Evolutionary conservation across 768 basidiomycete genomes (phyloP).

Genomic region (Boletus barrowsii): DNA sequence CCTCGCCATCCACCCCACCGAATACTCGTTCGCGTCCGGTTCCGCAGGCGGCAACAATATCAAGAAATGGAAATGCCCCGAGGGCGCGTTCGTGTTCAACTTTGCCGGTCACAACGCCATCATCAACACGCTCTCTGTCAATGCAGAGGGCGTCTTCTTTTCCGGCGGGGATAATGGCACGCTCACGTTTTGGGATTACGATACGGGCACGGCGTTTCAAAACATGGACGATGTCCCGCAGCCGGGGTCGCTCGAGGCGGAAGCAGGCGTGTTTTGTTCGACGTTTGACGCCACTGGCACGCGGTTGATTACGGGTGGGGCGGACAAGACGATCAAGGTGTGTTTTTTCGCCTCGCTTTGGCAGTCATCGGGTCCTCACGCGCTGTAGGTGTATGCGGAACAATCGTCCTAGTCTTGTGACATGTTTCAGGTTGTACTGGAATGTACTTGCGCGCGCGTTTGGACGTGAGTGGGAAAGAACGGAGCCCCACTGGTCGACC

Average conservation of each 20-base stretch:
- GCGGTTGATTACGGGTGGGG: conserved; percentile 90
- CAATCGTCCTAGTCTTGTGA: conserved; percentile 40
- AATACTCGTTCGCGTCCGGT: conserved; percentile 94
- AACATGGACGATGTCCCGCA: conserved; percentile 92
- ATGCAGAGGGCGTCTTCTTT: conserved; percentile 94
- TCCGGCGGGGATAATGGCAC: conserved; percentile 95
- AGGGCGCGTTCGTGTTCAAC: conserved; percentile 94
- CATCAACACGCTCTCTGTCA: conserved; percentile 93
- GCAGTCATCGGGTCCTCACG: neutral
- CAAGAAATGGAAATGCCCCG: conserved; percentile 99
- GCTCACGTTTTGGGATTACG: conserved; percentile 91
- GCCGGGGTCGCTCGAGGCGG: conserved; percentile 96
- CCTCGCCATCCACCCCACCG: conserved; percentile 91
- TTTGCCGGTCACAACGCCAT: conserved; percentile 96
- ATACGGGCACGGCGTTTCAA: conserved; percentile 93
- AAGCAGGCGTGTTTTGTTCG: conserved; percentile 94
- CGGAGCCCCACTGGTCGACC: neutral
- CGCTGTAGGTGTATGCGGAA: conserved; percentile 59
- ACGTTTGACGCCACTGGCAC: conserved; percentile 97
- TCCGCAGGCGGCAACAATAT: conserved; percentile 99
- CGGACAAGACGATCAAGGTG: conserved; percentile 99
- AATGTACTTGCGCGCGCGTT: too few relatives aligned
- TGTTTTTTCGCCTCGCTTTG: conserved; percentile 9
- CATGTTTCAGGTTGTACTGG: neutral
- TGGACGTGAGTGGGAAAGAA: too few relatives aligned